Base-by-base conservation (phyloP, 768 basidiomycete genomes). In the Neoboletus brunneissimus region DNA sequence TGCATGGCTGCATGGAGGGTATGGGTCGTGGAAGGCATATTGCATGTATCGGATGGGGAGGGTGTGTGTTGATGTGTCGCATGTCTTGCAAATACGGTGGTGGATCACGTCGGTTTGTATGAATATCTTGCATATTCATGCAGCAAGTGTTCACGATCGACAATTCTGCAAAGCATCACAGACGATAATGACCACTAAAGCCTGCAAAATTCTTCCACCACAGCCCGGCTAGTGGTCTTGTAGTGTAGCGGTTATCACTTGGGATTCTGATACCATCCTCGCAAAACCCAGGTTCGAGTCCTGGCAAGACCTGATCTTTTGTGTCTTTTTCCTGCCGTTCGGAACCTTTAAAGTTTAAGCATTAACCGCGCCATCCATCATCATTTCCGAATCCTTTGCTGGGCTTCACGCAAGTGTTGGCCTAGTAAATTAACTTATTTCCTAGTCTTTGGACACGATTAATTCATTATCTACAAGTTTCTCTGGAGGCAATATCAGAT, bases 221-320 rank as follows among this genome's bases (percentile, higher is more conserved):
- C 1, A 0, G 6, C 0, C 6, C 5, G 9, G 13, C 4, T 10
- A 16, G 11, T 20, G 64, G 64, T 67, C 56, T 54, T 65, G 65
- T 65, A 65, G 64, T 65, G 64, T 65, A 65, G 64, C 58, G 64
- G 64, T 67, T 67, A 65, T 67, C 64, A 65, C 64, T 67, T 67
- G 62, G 56, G 64, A 67, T 65, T 65, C 65, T 65, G 64, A 65
- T 1, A 16, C 32, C 0, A 48, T 64, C 13, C 67, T 65, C 64
- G 54, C 65, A 67, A 56, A 50, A 65, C 64, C 64, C 64, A 65
- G 64, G 64, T 65, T 65, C 64, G 64, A 65, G 0, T 60, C 64
- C 64, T 65, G 64, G 64, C 62, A 65, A 1, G 65, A 67, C 64
- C 64, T 60, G 4, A 40, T 15, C 48, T 49, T 49, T 37, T 37